Base-by-base conservation (phyloP, 169 alveolate genomes). In the Plasmodium gaboni region DNA sequence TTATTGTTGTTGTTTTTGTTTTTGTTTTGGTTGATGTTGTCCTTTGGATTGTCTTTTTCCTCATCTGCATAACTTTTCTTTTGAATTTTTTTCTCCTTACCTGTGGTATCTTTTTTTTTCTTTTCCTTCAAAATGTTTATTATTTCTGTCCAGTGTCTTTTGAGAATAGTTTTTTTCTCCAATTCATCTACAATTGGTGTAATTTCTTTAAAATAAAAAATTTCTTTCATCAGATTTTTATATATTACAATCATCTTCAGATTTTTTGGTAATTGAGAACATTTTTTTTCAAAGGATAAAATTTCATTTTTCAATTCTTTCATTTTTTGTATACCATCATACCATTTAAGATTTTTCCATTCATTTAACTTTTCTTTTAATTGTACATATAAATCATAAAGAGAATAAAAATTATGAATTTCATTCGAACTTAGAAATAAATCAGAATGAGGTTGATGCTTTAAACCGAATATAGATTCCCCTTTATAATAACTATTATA, bases 111-210 rank as follows among this genome's bases (percentile, higher is more conserved):
- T 50, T 68, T 68, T 60, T 73, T 73, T 59, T 86, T 86, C 50
- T 86, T 86, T 26, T 86, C 92, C 48, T 86, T 86, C 59, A 86
- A 64, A 15, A 86, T 61, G 24, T 51, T 73, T 17, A 86, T 64
- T 57, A 98, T 95, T 74, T 96, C 97, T 55, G 92, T 95, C 99
- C 99, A 98, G 92, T 98, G 99, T 63, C 99, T 94, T 19, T 96
- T 96, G 93, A 96, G 94, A 89, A 98, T 97, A 8, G 98, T 96
- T 17, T 93, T 96, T 91, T 98, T 98, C 57, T 96, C 96, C 55
- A 98, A 93, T 73, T 96, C 98, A 51, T 96, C 94, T 63, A 98
- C 96, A 44, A 98, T 87, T 6, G 99, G 99, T 38, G 97, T 93
- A 28, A 97, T 92, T 3, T 64, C 94, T n/a, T 74, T 83, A 73